Percentiles rank a stretch among this genome's conserved stretches.
Conservation (phyloP, 805 yeast species). For the Novakomyces olei region DNA sequence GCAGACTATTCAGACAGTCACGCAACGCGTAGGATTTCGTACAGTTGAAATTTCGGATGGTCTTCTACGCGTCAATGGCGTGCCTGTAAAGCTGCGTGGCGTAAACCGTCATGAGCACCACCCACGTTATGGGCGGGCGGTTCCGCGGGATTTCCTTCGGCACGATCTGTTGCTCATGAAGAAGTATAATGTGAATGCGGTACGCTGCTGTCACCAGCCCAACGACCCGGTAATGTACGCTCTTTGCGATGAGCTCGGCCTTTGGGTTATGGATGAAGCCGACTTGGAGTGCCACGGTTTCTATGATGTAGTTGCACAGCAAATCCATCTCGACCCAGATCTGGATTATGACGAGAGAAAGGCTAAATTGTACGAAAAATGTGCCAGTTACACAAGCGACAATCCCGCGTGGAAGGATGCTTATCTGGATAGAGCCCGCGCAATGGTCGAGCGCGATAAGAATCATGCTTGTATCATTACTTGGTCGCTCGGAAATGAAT, state of each 20-base stretch:
- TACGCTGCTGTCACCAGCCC: constrained; percentile 20
- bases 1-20: constrained; percentile 7
- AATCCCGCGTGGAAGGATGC: constrained; percentile 17
- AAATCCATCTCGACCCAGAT: constrained; percentile 3
- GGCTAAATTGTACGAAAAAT: constrained; percentile 5
- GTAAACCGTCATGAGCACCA: constrained; percentile 21
- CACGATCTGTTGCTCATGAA: constrained; percentile 18
- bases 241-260: constrained; percentile 16
- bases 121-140: constrained; percentile 17
- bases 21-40: constrained; percentile 16
- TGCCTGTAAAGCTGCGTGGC: constrained; percentile 16
- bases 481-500: constrained; percentile 22
- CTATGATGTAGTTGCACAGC: constrained; percentile 7
- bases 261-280: constrained; percentile 20
- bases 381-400: constrained; percentile 15
- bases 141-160: constrained; percentile 16
- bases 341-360: constrained; percentile 7
- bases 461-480: constrained; percentile 18
- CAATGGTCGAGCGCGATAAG: constrained; percentile 16
- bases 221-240: constrained; percentile 17
- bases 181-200: constrained; percentile 17
- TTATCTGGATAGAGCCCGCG: constrained; percentile 17
- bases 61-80: constrained; percentile 15
- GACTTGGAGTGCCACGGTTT: constrained; percentile 21
- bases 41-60: constrained; percentile 14